Evolutionary conservation across 371 early-diverging fungal genomes (phyloP).

Genomic region (Mortierella sp.): DNA sequence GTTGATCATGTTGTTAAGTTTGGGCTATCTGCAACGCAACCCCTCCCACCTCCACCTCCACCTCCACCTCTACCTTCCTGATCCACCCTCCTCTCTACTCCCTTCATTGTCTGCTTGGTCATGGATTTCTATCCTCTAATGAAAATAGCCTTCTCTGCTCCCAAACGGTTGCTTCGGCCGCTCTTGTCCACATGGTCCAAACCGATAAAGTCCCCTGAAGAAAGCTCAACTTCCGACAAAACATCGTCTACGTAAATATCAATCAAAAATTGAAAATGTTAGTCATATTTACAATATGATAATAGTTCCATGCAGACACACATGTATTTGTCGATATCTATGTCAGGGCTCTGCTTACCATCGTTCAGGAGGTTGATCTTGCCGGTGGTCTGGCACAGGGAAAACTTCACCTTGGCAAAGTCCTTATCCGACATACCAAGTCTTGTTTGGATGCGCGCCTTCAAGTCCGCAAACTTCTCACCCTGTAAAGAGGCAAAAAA

Average conservation of each 20-base stretch:
- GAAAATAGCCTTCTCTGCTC: constrained; percentile 72
- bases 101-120: background rate
- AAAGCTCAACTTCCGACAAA: constrained; percentile 64
- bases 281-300: background rate
- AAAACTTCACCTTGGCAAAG: constrained; percentile 82
- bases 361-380: constrained; percentile 33
- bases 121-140: constrained; percentile 68
- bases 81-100: background rate
- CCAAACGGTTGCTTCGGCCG: constrained; percentile 67
- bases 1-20: background rate
- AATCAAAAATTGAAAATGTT: background rate
- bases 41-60: background rate
- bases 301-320: too few relatives aligned
- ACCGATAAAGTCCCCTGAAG: constrained; percentile 74
- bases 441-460: constrained; percentile 78
- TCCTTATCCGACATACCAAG: constrained; percentile 92
- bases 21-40: background rate
- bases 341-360: constrained; percentile 17
- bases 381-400: constrained; percentile 47
- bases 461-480: constrained; percentile 79
- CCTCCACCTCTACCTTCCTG: background rate
- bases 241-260: constrained; percentile 58
- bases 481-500: constrained; percentile 55
- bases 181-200: constrained; percentile 85
- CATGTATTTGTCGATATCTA: too few relatives aligned